Base-by-base conservation (phyloP, 148 eudicot species). In the Rhododendron simsii region DNA sequence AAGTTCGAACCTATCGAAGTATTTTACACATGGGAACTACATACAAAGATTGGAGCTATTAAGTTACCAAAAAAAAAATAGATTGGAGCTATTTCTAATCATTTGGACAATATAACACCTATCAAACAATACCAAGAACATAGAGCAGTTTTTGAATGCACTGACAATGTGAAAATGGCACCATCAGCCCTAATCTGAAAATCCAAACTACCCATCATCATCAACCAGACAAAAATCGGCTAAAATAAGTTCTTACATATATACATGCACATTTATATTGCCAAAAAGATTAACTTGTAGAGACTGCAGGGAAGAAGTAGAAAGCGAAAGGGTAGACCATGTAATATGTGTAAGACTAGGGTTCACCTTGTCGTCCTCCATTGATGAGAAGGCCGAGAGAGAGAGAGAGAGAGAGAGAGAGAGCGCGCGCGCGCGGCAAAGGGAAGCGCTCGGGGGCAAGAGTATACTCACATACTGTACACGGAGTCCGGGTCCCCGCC, bases 361-460 rank as follows among this genome's bases (percentile, higher is more conserved):
- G 85, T 67, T 67, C 44, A 83, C 85, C 85, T 67, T 13, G 57
- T 26, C 78, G 9, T 65, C 85, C 57, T 44, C 85, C 85, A 83
- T 83, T 26, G 85, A 45, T 15, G 61, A 82, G 7, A 39, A 45
- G 78, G 45, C n/a, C 14, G 2, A n/a, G 57, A 44, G 85, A n/a
- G 55, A 55, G 75, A 65, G 44, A 80, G 63, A 50, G 2, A n/a
- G 57, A 44, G 85, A 65, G 44, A 80, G 63, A 50, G 16, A 4
- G 44, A 2, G 39, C 4, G 39, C 1, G 35, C 1, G 11, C 1
- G 44, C n/a, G 81, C 59, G 82, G 26, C 48, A 18, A 39, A 3
- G 28, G 44, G 44, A 37, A 16, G 30, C 30, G 44, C 33, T 5
- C 1, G 20, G 5, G 77, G 41, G 6, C 44, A 73, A 73, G 77